phyloP scores from a whole-genome alignment of 148 eudicot species.

The Amaranthus cruentus region DNA sequence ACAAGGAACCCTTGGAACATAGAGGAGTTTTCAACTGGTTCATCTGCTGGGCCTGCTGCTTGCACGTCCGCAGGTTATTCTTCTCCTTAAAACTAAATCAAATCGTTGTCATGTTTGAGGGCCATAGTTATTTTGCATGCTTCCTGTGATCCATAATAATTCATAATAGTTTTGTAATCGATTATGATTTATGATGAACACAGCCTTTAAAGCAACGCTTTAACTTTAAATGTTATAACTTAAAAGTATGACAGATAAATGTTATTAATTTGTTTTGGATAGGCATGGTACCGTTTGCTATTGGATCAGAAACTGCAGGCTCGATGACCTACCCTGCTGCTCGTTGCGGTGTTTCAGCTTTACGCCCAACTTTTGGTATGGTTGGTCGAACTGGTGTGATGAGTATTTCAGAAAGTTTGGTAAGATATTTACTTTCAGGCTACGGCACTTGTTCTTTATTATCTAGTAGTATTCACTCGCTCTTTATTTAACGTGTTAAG shows the following conservation, averaged over 20 bases:
- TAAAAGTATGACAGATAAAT: not conserved
- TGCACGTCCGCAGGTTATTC: conserved; percentile 81
- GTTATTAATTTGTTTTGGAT: not conserved
- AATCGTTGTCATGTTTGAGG: not conserved
- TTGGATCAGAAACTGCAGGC: conserved; percentile 93
- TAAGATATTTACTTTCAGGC: conserved; percentile 19
- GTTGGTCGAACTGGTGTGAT: conserved; percentile 89
- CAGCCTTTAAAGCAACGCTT: too few species aligned
- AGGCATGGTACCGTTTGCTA: conserved; percentile 93
- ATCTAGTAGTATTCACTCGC: too few species aligned
- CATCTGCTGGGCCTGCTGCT: conserved; percentile 93
- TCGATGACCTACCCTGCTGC: conserved; percentile 85
- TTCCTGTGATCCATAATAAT: not conserved
- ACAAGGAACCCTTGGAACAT: conserved; percentile 98
- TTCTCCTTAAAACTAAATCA: too few species aligned
- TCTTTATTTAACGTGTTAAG: too few species aligned
- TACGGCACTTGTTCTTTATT: not conserved
- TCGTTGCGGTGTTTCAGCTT: conserved; percentile 84
- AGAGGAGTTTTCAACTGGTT: conserved; percentile 80
- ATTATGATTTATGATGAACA: too few species aligned
- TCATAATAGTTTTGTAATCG: too few species aligned
- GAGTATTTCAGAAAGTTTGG: conserved; percentile 94
- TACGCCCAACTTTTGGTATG: conserved; percentile 81
- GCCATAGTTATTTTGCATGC: not conserved
- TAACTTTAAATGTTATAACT: too few species aligned